These are phyloP conservation scores for Globisporangium yorkense DNA, from an alignment of 352 stramenopile species.

Conservation along the genomic window DNA sequence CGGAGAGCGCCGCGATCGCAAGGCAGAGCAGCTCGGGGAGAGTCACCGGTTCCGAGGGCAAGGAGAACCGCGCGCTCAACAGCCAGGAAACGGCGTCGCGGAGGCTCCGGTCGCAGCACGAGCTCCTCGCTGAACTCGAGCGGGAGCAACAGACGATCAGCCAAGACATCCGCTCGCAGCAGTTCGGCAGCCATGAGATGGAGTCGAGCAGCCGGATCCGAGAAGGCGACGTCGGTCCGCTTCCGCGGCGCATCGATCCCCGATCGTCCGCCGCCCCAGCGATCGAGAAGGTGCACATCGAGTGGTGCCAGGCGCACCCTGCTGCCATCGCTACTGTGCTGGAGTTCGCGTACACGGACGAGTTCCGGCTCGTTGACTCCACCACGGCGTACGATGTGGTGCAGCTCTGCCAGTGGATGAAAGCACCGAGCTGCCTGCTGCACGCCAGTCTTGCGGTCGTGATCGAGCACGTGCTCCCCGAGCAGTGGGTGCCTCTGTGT, in stretches of 20 bases:
- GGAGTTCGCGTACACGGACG: constrained; percentile 53
- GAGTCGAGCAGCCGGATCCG: too few relatives aligned
- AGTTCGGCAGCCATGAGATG: neutral
- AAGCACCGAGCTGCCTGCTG: constrained; percentile 30
- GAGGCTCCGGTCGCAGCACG: neutral
- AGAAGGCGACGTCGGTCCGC: too few relatives aligned
- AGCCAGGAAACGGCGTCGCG: neutral
- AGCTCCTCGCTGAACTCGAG: neutral
- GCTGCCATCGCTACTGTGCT: constrained; percentile 37
- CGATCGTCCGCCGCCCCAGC: neutral
- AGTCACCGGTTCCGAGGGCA: neutral
- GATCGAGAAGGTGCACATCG: constrained; percentile 26
- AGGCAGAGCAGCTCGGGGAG: too few relatives aligned
- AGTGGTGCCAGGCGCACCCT: constrained; percentile 30
- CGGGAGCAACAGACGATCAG: neutral
- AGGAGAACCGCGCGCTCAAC: neutral
- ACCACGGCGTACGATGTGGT: constrained; percentile 27
- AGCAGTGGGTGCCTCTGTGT: constrained; percentile 49
- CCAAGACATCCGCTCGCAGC: neutral
- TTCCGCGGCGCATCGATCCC: too few relatives aligned
- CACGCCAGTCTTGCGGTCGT: constrained; percentile 29
- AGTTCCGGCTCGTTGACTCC: constrained; percentile 25
- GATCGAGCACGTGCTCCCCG: constrained; percentile 21
- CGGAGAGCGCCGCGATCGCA: too few relatives aligned
- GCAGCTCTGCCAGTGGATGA: constrained; percentile 40